Evolutionary conservation across 805 yeast genomes (phyloP).

Genomic region (Yarrowia sp.): DNA sequence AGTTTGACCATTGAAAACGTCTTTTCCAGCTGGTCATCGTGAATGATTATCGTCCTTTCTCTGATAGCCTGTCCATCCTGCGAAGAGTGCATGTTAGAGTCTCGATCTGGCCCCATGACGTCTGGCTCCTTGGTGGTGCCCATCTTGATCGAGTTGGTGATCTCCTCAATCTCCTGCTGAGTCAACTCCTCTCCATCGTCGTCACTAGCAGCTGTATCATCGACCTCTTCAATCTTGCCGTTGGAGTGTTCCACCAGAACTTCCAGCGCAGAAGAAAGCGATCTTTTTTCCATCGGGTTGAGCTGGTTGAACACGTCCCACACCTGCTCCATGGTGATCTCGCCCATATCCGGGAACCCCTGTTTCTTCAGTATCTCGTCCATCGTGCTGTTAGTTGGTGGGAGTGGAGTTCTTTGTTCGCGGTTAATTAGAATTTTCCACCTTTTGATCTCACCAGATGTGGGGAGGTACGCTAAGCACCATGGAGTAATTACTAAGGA

Average conservation of each 20-base stretch:
- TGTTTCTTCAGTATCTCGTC: constrained; percentile 26
- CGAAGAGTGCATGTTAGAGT: constrained; percentile 12
- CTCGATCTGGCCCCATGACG: constrained; percentile 10
- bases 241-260: constrained; percentile 31
- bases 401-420: background rate
- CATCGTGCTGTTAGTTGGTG: constrained; percentile 4
- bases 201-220: background rate
- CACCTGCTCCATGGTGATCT: constrained; percentile 37
- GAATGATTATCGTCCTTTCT: background rate
- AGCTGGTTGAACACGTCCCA: constrained; percentile 39
- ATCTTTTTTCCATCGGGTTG: constrained; percentile 30
- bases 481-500: too few species aligned
- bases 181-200: background rate
- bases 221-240: constrained; percentile 15
- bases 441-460: background rate
- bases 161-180: background rate
- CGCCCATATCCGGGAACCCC: constrained; percentile 39
- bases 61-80: background rate
- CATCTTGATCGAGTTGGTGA: background rate
- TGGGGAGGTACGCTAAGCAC: too few species aligned
- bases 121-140: background rate
- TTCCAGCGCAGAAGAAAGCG: constrained; percentile 27
- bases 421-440: constrained; percentile 11
- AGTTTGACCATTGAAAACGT: constrained; percentile 21
- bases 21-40: constrained; percentile 32